Evolutionary conservation across 805 yeast genomes (phyloP).

Genomic region (Pichia thaimueangensis): DNA sequence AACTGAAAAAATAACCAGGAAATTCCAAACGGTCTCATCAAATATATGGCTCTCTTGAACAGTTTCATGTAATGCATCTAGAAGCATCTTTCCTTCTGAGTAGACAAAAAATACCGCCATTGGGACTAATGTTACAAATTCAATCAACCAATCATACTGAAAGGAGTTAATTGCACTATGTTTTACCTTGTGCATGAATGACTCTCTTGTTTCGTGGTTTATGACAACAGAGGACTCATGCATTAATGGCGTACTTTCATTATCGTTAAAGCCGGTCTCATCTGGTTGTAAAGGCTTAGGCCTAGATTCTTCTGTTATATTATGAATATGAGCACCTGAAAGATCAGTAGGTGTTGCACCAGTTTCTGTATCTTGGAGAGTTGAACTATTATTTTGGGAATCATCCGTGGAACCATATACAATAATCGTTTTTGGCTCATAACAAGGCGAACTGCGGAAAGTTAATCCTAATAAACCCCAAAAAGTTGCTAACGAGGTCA

Average conservation of each 20-base stretch:
- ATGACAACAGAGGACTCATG: slow-evolving; percentile 18
- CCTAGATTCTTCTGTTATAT: slow-evolving; percentile 7
- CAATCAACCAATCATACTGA: slow-evolving; percentile 77
- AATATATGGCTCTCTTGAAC: slow-evolving; percentile 55
- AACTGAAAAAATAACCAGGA: slow-evolving; percentile 31
- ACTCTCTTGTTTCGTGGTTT: slow-evolving; percentile 24
- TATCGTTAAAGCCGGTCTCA: no score
- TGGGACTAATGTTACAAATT: slow-evolving; percentile 65
- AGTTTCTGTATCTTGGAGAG: no score
- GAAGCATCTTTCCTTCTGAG: slow-evolving; percentile 46
- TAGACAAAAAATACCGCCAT: slow-evolving; percentile 48
- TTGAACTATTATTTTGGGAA: slow-evolving; percentile 2
- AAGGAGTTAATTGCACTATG: slow-evolving; percentile 36
- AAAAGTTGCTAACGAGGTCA: slow-evolving; percentile 41
- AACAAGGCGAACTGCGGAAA: slow-evolving; percentile 3
- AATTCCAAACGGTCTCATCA: slow-evolving; percentile 33
- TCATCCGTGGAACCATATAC: slow-evolving; percentile 1
- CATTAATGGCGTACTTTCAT: slow-evolving; percentile 6
- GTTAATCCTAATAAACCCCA: slow-evolving; percentile 34
- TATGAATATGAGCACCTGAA: slow-evolving; percentile 1
- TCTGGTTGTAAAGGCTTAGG: slow-evolving; percentile 1
- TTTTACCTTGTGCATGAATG: slow-evolving; percentile 23
- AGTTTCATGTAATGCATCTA: slow-evolving; percentile 65
- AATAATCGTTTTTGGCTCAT: neutral
- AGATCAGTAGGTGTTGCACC: slow-evolving; percentile 6